phyloP scores from a whole-genome alignment of 768 basidiomycete genomes.

The Strobilomyces dryophilus region DNA sequence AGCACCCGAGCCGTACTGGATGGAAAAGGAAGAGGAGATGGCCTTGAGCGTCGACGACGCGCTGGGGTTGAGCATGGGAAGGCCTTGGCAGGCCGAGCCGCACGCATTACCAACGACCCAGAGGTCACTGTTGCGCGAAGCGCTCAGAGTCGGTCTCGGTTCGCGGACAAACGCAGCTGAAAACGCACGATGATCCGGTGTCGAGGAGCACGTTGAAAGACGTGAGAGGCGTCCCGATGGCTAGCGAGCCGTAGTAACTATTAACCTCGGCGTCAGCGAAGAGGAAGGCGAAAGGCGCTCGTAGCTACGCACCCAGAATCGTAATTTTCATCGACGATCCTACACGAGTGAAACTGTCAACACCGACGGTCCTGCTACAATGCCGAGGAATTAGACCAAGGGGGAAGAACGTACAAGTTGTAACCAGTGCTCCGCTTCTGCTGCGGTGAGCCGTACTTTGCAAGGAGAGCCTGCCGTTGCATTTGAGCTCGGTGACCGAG shows the following conservation, averaged over 20 bases:
- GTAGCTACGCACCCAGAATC: conserved; percentile 54
- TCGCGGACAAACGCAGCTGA: background rate
- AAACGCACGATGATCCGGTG: conserved; percentile 41
- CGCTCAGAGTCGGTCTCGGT: background rate
- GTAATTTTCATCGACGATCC: conserved; percentile 57
- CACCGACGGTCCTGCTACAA: background rate
- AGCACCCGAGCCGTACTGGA: conserved; percentile 46
- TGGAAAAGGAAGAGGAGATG: conserved; percentile 33
- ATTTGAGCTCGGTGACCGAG: conserved; percentile 35
- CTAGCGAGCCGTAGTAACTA: conserved; percentile 37
- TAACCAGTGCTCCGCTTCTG: conserved; percentile 45
- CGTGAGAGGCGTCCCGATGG: conserved; percentile 44
- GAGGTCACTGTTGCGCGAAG: conserved; percentile 40
- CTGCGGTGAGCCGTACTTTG: conserved; percentile 40
- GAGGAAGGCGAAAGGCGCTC: background rate
- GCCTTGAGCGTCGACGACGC: conserved; percentile 38
- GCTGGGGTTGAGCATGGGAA: conserved; percentile 30
- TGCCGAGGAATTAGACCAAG: background rate
- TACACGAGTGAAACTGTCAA: conserved; percentile 24
- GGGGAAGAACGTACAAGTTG: conserved; percentile 43
- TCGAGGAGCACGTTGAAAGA: conserved; percentile 49
- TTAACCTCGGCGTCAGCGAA: background rate
- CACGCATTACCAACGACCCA: conserved; percentile 44
- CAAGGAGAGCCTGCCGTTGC: conserved; percentile 38
- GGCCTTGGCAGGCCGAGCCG: conserved; percentile 26